A percentile compares a stretch with the other conserved stretches of the same genome.
phyloP scores from a whole-genome alignment of 2,329 filamentous ascomycete genomes.

The Claviceps paspali region DNA sequence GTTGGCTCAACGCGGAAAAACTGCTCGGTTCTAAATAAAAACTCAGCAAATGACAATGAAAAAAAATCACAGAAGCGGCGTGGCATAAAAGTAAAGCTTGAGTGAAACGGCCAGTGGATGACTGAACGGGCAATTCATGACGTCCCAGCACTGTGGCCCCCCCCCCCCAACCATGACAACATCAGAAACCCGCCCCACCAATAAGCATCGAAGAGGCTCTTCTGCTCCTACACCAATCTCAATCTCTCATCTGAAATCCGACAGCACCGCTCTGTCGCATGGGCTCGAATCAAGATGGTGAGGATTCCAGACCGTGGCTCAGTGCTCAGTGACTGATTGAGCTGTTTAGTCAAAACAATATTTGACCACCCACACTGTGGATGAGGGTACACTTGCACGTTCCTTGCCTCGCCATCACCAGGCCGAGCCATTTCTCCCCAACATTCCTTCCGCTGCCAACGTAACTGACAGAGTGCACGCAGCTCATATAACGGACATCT shows the following conservation, averaged over 20 bases:
- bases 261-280: neutral
- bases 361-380: slow-evolving; percentile 78
- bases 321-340: slow-evolving; percentile 1
- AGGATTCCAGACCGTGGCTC: neutral
- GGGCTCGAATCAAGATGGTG: slow-evolving; percentile 13
- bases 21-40: too few relatives aligned
- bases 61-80: neutral
- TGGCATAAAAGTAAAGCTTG: neutral
- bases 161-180: neutral
- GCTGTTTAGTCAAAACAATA: slow-evolving; percentile 83
- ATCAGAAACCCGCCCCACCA: slow-evolving; percentile 6
- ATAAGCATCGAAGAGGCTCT: slow-evolving; percentile 1
- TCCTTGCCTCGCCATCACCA: slow-evolving; percentile 11
- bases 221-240: slow-evolving; percentile 4
- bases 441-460: neutral
- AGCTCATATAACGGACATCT: slow-evolving; percentile 79
- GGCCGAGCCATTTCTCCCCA: neutral
- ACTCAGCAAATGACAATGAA: too few relatives aligned
- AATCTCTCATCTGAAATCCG: neutral
- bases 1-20: too few relatives aligned
- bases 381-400: slow-evolving; percentile 47
- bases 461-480: slow-evolving; percentile 6
- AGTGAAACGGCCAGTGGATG: neutral
- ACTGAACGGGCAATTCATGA: neutral
- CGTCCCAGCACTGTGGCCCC: neutral